A percentile compares a stretch with the other conserved stretches of the same genome.
These are phyloP conservation scores for Salicornia ramosissima DNA, from an alignment of 148 eudicot species.

Conservation along the genomic window DNA sequence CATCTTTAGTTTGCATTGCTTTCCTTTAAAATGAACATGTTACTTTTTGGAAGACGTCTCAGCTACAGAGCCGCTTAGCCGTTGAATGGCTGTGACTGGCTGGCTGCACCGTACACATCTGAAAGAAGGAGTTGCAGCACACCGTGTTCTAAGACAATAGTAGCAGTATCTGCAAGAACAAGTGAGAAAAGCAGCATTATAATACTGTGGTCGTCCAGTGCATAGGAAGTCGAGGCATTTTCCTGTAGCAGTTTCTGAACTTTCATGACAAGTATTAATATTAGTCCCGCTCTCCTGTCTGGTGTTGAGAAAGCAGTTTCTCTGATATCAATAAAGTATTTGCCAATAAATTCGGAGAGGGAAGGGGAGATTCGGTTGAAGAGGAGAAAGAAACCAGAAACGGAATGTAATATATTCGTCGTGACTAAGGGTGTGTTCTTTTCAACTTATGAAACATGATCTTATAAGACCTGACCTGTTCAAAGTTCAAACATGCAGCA, in stretches of 20 bases:
- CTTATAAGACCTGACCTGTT: too few relatives aligned
- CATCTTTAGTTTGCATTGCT: background rate
- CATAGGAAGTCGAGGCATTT: background rate
- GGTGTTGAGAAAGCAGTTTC: too few relatives aligned
- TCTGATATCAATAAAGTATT: too few relatives aligned
- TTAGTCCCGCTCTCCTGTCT: too few relatives aligned
- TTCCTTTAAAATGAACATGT: background rate
- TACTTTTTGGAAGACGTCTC: constrained; percentile 12
- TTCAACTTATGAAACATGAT: too few relatives aligned
- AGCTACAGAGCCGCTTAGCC: constrained; percentile 35
- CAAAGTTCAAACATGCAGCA: background rate
- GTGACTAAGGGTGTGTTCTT: too few relatives aligned
- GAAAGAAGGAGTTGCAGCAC: constrained; percentile 71
- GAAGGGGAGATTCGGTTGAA: too few relatives aligned
- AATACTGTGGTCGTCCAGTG: background rate
- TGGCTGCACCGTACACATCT: constrained; percentile 70
- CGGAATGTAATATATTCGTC: background rate
- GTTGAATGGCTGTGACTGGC: constrained; percentile 86
- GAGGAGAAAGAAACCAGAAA: background rate
- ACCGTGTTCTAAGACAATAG: constrained; percentile 85
- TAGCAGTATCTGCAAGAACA: constrained; percentile 83
- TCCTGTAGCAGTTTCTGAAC: background rate
- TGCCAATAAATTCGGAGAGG: too few relatives aligned
- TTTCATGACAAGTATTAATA: background rate
- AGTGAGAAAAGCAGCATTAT: background rate